Evolutionary conservation across 139 green algal genomes (phyloP), one percentile per base, ranked within the genome.

Genomic region (Edaphochlamys debaryana): DNA sequence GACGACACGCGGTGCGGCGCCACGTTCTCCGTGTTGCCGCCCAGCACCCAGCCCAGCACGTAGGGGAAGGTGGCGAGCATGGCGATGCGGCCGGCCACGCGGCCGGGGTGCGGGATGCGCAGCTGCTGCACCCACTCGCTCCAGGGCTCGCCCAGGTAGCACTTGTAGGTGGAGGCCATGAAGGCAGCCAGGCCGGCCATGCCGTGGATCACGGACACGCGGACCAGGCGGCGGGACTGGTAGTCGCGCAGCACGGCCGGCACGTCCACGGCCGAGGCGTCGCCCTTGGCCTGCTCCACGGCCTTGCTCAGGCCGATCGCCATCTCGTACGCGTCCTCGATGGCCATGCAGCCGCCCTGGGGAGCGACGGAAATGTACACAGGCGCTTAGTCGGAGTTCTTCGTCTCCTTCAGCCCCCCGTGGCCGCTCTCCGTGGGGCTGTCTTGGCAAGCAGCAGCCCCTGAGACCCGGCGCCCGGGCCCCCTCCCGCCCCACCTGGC

Each of bases 291-390:
- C 19, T 79, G n/a, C 20, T 79, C 66, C 42, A 91, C 74, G 17
- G 87, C 85, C 9, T 87, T 41, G 25, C 58, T 84, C 20, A 97
- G 79, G 78, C 93, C 89, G 25, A 85, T 67, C 3, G 87, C 90
- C 45, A 98, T 90, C 86, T 96, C 90, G 87, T 94, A 96, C 2
- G 90, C 94, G 66, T 98, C 95, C 88, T 98, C 95, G 63, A 98
- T 98, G 25, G 95, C 95, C 95, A 98, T 98, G 92, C 97, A 98
- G 23, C 95, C 95, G 30, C 97, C 85, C 86, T 99, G n/a, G n/a
- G n/a, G n/a, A n/a, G n/a, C n/a, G n/a, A n/a, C n/a, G n/a, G n/a
- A n/a, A n/a, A n/a, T n/a, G n/a, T n/a, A n/a, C n/a, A n/a, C n/a
- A n/a, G n/a, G n/a, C n/a, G n/a, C n/a, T n/a, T n/a, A n/a, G n/a